Percentiles rank a stretch among this genome's conserved stretches.
Conservation (phyloP, 2,329 filamentous ascomycete species). For the Exophiala calicioides region DNA sequence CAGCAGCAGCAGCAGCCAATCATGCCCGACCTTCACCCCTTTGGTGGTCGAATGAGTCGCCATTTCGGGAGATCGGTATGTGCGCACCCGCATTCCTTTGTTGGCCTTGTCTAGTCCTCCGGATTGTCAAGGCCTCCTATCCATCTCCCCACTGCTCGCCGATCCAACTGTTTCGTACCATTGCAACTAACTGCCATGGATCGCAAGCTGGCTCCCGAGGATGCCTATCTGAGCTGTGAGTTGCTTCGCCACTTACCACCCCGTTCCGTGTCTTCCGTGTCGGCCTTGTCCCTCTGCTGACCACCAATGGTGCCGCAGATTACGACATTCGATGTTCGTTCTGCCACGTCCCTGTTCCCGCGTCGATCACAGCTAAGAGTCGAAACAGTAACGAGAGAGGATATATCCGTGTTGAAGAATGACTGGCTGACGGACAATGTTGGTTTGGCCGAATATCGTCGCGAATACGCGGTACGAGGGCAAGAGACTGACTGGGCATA, state of each 20-base stretch:
- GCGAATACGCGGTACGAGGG: background rate
- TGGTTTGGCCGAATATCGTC: constrained; percentile 41
- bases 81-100: background rate
- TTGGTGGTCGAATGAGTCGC: constrained; percentile 53
- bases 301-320: constrained; percentile 46
- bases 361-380: constrained; percentile 13
- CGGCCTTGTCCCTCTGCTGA: constrained; percentile 1
- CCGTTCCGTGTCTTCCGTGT: background rate
- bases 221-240: constrained; percentile 71
- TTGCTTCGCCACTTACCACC: constrained; percentile 24
- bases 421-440: constrained; percentile 98
- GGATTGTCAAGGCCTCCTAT: too few species aligned
- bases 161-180: too few species aligned
- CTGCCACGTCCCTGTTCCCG: constrained; percentile 6
- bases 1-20: constrained; percentile 3
- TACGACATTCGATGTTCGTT: constrained; percentile 65
- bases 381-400: constrained; percentile 74
- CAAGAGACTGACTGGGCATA: constrained; percentile 9
- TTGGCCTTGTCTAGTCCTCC: constrained; percentile 1
- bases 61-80: constrained; percentile 55
- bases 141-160: too few species aligned
- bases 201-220: constrained; percentile 58
- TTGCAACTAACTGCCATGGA: constrained; percentile 19
- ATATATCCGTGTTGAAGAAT: constrained; percentile 81
- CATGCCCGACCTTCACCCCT: constrained; percentile 50